Evolutionary conservation across 306 rosid genomes (phyloP), one percentile per base, ranked within the genome.

Genomic region (Cicer judaicum): DNA sequence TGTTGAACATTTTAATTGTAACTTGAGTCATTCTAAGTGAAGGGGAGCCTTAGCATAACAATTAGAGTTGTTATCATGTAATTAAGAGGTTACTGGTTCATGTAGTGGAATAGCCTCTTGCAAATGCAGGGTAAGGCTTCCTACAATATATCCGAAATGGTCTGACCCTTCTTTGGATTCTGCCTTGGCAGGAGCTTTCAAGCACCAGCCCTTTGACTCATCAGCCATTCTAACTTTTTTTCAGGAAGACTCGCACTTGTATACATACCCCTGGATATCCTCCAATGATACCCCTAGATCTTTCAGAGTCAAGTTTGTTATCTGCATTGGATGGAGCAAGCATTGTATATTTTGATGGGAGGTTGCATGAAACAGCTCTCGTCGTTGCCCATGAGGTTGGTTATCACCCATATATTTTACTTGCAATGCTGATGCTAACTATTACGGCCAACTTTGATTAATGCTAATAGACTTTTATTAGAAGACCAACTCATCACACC

Each of bases 361-460:
- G 99, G 64, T 67, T 85, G 75, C 80, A 76, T 68, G 97, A 95
- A 78, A 92, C 93, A 79, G 98, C 98, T 79, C 84, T 90, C 39
- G 61, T 95, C 77, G 80, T 92, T 80, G 97, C 97, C 18, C 82
- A 85, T n/a, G 97, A 95, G 99, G 99, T 95, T 85, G 99, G 99
- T 92, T 85, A 84, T 68, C 76, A 64, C 76, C 44, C 59, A 43
- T 55, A 48, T 72, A 64, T 66, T 81, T 78, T 59, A 38, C 78
- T 42, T 43, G 24, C 63, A 57, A 53, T 15, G 74, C 53, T 66
- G 73, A 59, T 81, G 59, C 56, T 68, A 64, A 64, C 21, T 48
- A 41, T 71, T 40, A 48, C 12, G 42, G 15, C 55, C 44, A 60
- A 34, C 19, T 12, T 60, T 12, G 18, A 7, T 60, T 72, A 57